These are phyloP conservation scores for Aureobasidium sp. DNA, from an alignment of 2,329 filamentous ascomycete genomes.

Conservation along the genomic window DNA sequence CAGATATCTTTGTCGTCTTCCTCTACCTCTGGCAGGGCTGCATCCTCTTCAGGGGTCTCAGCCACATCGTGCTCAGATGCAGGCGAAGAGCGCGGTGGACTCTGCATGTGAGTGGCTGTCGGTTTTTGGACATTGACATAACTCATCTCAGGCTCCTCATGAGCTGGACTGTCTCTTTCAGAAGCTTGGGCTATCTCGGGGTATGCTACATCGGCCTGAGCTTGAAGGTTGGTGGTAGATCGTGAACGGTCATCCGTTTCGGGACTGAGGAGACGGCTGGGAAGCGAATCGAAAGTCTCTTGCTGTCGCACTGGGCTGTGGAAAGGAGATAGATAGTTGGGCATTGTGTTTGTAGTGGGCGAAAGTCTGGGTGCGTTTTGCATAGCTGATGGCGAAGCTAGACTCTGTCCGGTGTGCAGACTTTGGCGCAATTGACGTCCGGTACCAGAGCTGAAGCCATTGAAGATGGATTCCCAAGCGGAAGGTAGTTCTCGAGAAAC, in stretches of 20 bases:
- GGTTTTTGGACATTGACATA: constrained; percentile 19
- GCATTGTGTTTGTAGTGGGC: neutral
- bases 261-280: constrained; percentile 13
- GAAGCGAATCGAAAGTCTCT: constrained; percentile 10
- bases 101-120: constrained; percentile 13
- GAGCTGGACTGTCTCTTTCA: neutral
- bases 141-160: neutral
- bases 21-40: constrained; percentile 12
- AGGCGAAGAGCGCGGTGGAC: neutral
- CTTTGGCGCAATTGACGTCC: constrained; percentile 30
- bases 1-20: constrained; percentile 31
- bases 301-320: constrained; percentile 8
- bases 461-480: constrained; percentile 20
- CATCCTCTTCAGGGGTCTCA: neutral
- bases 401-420: constrained; percentile 29
- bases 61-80: neutral
- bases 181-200: neutral
- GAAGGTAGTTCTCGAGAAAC: neutral
- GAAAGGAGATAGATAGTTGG: constrained; percentile 8
- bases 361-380: constrained; percentile 3
- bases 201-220: neutral
- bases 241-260: neutral
- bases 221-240: neutral
- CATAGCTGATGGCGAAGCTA: constrained; percentile 18
- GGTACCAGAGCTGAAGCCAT: constrained; percentile 31